Evolutionary conservation across 164 flowering plant species (phyloP), one percentile per base, ranked within the genome.

Genomic region (Sedum album): DNA sequence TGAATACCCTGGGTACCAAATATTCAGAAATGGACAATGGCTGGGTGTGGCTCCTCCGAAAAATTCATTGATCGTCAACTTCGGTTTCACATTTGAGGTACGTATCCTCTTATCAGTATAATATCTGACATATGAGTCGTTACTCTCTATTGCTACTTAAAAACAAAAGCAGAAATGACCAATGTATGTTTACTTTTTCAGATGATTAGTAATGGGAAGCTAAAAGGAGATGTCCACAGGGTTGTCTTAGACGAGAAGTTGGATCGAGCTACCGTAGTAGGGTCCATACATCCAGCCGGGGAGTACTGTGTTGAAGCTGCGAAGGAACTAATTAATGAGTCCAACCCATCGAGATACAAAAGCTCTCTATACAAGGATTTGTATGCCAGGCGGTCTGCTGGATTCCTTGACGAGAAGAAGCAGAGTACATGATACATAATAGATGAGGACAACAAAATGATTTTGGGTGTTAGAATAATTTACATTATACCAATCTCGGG

Each of bases 1-100:
- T 6, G 71, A 74, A 57, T 69, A 66, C 21, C 28, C 11, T 23
- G 86, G 86, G 5, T 82, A 81, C 71, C 85, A 81, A 66, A 79
- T 83, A 35, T 60, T 73, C 23, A 71, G 72, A 18, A 72, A 74
- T 51, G 83, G 77, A 2, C 17, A 74, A 30, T 77, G 83, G 77
- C 49, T 78, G 18, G 67, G 23, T 31, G 73, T 75, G 17, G 68
- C 75, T n/a, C 78, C 82, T 31, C 53, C 75, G 44, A 72, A 67
- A 1, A 49, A 77, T 77, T 70, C 78, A 7, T 69, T 73, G 51
- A 73, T 77, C 23, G 66, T 76, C 8, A 74, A 72, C 60, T 49
- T 79, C 0, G 80, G 79, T 11, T 51, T 66, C 36, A 66, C 57
- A 30, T 69, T 76, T 11, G 70, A 77, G 77, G 81, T 78, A 49